Percentiles rank a stretch among this genome's conserved stretches.
These are phyloP conservation scores for Kodamaea sp. DNA, from an alignment of 1,139 yeast genomes.

Conservation along the genomic window DNA sequence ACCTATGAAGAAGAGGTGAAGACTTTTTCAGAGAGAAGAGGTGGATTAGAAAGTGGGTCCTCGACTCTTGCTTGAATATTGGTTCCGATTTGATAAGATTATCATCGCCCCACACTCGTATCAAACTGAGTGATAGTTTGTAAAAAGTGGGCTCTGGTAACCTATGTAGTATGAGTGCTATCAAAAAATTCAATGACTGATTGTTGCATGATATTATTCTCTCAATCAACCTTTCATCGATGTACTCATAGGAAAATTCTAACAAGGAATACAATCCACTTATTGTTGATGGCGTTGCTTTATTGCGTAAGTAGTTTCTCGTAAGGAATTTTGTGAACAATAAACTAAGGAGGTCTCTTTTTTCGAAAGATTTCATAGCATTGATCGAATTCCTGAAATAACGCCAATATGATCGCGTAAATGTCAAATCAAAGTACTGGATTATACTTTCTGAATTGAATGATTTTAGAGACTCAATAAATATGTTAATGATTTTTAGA, in stretches of 20 bases:
- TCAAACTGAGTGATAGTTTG: slow-evolving; percentile 9
- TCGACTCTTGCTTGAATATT: slow-evolving; percentile 32
- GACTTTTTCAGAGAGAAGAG: slow-evolving; percentile 24
- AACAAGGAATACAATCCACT: slow-evolving; percentile 1
- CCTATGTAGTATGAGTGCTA: slow-evolving; percentile 15
- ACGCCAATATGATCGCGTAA: slow-evolving; percentile 22
- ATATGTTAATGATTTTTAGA: slow-evolving; percentile 18
- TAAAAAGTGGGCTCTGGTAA: slow-evolving; percentile 5
- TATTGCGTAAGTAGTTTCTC: not conserved
- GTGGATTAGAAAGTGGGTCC: slow-evolving; percentile 36
- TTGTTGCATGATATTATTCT: slow-evolving; percentile 16
- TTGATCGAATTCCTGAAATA: slow-evolving; percentile 18
- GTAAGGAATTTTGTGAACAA: slow-evolving; percentile 10
- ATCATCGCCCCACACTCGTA: slow-evolving; percentile 35
- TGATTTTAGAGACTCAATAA: slow-evolving; percentile 26
- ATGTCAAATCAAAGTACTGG: slow-evolving; percentile 26
- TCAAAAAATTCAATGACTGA: slow-evolving; percentile 16
- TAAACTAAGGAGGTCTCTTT: slow-evolving; percentile 19
- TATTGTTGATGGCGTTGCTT: not conserved
- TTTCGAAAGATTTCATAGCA: slow-evolving; percentile 30
- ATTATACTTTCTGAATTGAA: slow-evolving; percentile 20
- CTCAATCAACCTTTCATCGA: slow-evolving; percentile 22
- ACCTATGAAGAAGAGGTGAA: slow-evolving; percentile 14
- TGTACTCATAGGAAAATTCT: slow-evolving; percentile 5
- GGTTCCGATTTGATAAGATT: slow-evolving; percentile 32